Base-by-base conservation (phyloP, 2,329 filamentous ascomycete species). In the Stagonosporopsis vannaccii region DNA sequence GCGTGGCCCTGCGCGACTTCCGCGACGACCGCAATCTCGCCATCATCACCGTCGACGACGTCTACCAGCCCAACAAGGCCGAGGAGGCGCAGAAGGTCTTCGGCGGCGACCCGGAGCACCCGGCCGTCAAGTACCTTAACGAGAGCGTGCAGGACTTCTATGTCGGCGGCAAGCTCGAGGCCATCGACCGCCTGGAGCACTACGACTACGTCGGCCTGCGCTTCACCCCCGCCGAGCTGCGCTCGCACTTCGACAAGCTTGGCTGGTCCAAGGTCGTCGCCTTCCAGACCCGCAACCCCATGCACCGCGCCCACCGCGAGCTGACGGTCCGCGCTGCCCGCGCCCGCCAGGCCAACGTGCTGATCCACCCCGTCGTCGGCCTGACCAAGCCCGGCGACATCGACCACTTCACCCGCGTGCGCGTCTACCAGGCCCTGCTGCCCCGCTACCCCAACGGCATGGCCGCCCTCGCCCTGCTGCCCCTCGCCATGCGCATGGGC, bases 301-400 rank as follows among this genome's bases (percentile, higher is more conserved):
- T 99, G 95, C 95, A 99, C 84, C 90, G 95, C 73, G 95, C 95
- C 77, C 95, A 99, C 81, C 88, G 95, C 80, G 95, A 99, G 83
- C 83, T 99, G 79, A 99, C 95, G 57, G 95, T 99, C 74, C 92
- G 95, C 73, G 95, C 95, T 67, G 95, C 95, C 65, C 94, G 95
- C 71, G 90, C 90, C 55, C 91, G 96, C 79, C 93, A 97, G 79
- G 95, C 95, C 78, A 99, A 99, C 77, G 95, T 99, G 67, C 90
- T 99, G 73, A 99, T 99, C 78, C 95, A 99, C 83, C 95, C 95
- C 59, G 95, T 99, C 63, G 95, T 99, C 64, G 95, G 95, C 75
- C 86, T 99, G 73, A 99, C 95, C 77, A 99, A 99, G 85, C 95
- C 95, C 56, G 95, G 95, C 78, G 95, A 99, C 79, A 99, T 99